Conservation (phyloP, 2,329 filamentous ascomycete genomes). For the Pseudocercospora fijiensis region DNA sequence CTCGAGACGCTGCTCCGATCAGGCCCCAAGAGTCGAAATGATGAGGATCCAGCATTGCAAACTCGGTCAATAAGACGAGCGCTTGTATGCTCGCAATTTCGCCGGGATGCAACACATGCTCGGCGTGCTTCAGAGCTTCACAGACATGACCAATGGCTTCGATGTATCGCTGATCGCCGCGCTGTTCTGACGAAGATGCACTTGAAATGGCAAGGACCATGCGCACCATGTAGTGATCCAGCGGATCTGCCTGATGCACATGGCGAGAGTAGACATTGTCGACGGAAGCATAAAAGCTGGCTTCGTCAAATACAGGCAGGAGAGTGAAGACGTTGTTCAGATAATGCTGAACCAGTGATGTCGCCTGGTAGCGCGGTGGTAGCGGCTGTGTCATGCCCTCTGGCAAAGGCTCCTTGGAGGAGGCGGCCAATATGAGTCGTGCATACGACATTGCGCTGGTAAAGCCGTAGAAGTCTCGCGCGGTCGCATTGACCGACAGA, state of each 20-base stretch:
- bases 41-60: slow-evolving; percentile 82
- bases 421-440: slow-evolving; percentile 79
- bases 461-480: slow-evolving; percentile 87
- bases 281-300: slow-evolving; percentile 71
- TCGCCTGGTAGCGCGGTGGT: slow-evolving; percentile 69
- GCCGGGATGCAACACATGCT: slow-evolving; percentile 80
- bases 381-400: slow-evolving; percentile 59
- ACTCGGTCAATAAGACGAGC: slow-evolving; percentile 79
- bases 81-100: slow-evolving; percentile 84
- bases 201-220: slow-evolving; percentile 86
- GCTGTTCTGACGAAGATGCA: slow-evolving; percentile 66
- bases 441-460: slow-evolving; percentile 90
- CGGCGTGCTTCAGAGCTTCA: slow-evolving; percentile 72
- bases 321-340: slow-evolving; percentile 77
- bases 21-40: slow-evolving; percentile 95
- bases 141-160: slow-evolving; percentile 61
- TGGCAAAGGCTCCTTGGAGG: slow-evolving; percentile 70
- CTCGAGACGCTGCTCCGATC: slow-evolving; percentile 83
- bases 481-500: slow-evolving; percentile 92
- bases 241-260: slow-evolving; percentile 58
- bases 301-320: slow-evolving; percentile 80
- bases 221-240: slow-evolving; percentile 82
- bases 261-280: slow-evolving; percentile 78
- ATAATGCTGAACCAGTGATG: slow-evolving; percentile 75
- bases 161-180: slow-evolving; percentile 62